Evolutionary conservation across 2,329 filamentous ascomycete species (phyloP).

Genomic region (Alternaria arborescens): DNA sequence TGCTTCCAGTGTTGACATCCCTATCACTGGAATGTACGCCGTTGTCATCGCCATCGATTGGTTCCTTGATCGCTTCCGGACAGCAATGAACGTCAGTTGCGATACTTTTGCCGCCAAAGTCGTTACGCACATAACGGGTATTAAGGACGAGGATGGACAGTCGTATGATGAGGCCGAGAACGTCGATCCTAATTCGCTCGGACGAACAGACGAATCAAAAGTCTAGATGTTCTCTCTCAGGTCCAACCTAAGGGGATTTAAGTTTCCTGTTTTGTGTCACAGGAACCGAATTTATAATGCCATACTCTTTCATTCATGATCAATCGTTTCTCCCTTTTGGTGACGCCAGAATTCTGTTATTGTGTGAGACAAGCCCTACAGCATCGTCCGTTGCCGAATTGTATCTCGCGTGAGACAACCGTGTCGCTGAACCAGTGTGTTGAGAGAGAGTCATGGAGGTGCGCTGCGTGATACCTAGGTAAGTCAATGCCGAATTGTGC

Average conservation of each 20-base stretch:
- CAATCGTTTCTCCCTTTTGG: neutral
- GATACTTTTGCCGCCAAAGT: conserved; percentile 58
- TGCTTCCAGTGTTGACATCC: conserved; percentile 56
- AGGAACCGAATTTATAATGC: neutral
- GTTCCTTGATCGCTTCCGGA: conserved; percentile 66
- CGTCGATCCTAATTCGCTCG: conserved; percentile 18
- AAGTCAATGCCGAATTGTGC: neutral
- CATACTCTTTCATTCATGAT: neutral
- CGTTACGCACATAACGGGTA: conserved; percentile 53
- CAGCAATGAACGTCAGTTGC: conserved; percentile 61
- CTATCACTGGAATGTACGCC: conserved; percentile 61
- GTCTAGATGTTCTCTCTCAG: neutral
- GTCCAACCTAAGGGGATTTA: neutral
- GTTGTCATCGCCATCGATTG: conserved; percentile 65
- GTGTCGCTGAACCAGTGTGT: neutral
- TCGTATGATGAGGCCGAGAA: conserved; percentile 19
- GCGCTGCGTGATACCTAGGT: neutral
- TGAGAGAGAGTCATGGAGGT: neutral
- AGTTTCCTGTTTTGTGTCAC: neutral
- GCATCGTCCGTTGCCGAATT: neutral
- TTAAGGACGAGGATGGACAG: conserved; percentile 41
- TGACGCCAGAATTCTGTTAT: neutral
- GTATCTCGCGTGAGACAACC: neutral
- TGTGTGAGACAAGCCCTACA: neutral
- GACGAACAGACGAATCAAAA: conserved; percentile 8